Evolutionary conservation across 2,329 filamentous ascomycete species (phyloP), one percentile per base, ranked within the genome.

Genomic region (Plectosphaerella sp.): DNA sequence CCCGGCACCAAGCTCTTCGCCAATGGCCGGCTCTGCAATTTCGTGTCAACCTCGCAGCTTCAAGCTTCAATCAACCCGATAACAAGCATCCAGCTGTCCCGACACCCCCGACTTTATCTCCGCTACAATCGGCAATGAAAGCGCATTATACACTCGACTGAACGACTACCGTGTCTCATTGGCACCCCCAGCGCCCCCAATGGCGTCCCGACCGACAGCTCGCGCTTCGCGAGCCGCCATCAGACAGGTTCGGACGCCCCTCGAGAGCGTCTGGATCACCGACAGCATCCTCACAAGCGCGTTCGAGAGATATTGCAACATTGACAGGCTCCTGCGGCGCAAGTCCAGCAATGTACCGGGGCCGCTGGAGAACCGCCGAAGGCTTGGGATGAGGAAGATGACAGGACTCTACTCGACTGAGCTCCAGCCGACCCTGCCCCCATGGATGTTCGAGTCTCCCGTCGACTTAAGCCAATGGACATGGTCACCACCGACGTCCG

Each of bases 191-290:
- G 51, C 49, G 48, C 43, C 67, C 69, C 58, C 64, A 66, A 61
- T 65, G 72, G 57, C 48, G 37, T 18, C 48, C 48, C 37, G 48
- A 49, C 48, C 48, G 24, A 64, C 72, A 62, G 72, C 72, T 63
- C 65, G 61, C 53, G 82, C 76, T 72, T 74, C 70, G 62, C 72
- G 74, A 69, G 74, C 71, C 66, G 70, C 74, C 61, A 33, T 43
- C 41, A 72, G 73, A 54, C 69, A 71, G 45, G 61, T 74, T 42
- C 57, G 64, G 43, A 59, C 69, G 18, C 59, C 70, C 11, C 58
- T 59, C 53, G 76, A 79, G 49, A 67, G 72, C 43, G 62, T 84
- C 58, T 87, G 83, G 81, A 75, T 87, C 56, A 76, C 78, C 28
- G 84, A 88, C 59, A 72, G 79, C 45, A 58, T 79, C 22, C 72